Evolutionary conservation across 2,329 filamentous ascomycete species (phyloP).

Genomic region (Metarhizium robertsii): DNA sequence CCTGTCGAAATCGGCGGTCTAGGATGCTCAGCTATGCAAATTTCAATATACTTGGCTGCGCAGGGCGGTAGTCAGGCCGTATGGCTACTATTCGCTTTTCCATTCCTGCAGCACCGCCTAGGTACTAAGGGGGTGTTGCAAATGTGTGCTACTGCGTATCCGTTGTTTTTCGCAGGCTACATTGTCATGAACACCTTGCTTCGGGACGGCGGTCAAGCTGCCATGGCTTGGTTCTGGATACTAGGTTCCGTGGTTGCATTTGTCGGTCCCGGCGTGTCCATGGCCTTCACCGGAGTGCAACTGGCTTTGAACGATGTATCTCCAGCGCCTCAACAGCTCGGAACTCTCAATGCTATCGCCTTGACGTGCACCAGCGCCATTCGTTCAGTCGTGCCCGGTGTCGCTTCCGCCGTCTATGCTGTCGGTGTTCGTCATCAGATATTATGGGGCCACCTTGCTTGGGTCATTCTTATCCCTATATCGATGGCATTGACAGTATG

Average conservation of each 20-base stretch:
- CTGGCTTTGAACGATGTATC: slow-evolving; percentile 66
- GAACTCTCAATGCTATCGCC: slow-evolving; percentile 56
- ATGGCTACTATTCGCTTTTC: slow-evolving; percentile 65
- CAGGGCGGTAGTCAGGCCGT: slow-evolving; percentile 57
- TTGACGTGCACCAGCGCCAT: slow-evolving; percentile 52
- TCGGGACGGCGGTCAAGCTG: slow-evolving; percentile 23
- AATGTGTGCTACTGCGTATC: slow-evolving; percentile 45
- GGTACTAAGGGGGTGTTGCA: slow-evolving; percentile 60
- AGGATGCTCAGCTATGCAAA: slow-evolving; percentile 51
- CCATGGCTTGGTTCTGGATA: slow-evolving; percentile 47
- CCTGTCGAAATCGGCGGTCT: slow-evolving; percentile 53
- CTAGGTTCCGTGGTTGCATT: slow-evolving; percentile 32
- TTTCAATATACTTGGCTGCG: slow-evolving; percentile 56
- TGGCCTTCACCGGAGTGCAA: slow-evolving; percentile 64
- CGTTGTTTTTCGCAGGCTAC: slow-evolving; percentile 51
- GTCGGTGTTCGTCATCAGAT: slow-evolving; percentile 53
- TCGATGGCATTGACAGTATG: slow-evolving; percentile 17
- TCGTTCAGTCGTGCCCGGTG: slow-evolving; percentile 55
- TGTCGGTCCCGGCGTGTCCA: slow-evolving; percentile 50
- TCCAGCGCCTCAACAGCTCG: slow-evolving; percentile 54
- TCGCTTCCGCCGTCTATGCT: slow-evolving; percentile 60
- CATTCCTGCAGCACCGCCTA: slow-evolving; percentile 52
- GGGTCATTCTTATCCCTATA: slow-evolving; percentile 23
- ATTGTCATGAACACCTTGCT: slow-evolving; percentile 45
- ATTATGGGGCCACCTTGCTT: slow-evolving; percentile 46